Base-by-base conservation (phyloP, 2,329 filamentous ascomycete genomes). In the Scytalidium sp. region DNA sequence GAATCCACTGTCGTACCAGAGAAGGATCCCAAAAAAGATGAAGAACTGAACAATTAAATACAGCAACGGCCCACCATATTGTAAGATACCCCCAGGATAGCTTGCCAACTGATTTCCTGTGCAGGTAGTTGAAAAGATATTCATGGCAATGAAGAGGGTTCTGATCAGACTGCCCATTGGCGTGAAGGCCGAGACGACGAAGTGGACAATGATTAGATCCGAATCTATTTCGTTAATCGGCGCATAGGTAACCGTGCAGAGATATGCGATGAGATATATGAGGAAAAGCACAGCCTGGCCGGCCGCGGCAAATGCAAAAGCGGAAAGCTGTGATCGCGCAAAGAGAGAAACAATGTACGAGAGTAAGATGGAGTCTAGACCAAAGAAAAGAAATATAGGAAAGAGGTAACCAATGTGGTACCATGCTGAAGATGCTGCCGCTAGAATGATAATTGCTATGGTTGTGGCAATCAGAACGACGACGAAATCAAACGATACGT, bases 311-410 rank as follows among this genome's bases (percentile, higher is more conserved):
- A 93, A 87, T 0, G 90, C 92, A 65, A 94, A 97, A 0, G 91
- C 84, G 3, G 88, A 86, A 5, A 96, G 76, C 66, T 95, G 90
- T 25, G 87, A 91, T 45, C 79, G 81, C 27, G 86, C 82, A 60
- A 91, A 87, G 0, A 96, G 79, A 0, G 91, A 96, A 40, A 96
- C 78, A 32, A 93, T 74, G 66, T 97, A 97, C 2, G 87, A 81
- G 46, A 92, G 73, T 3, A 96, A 71, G 3, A 81, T 89, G 0
- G 90, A 87, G 0, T 88, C 83, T 5, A 96, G 69, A 1, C 90
- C 90, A 64, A 93, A 96, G 0, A 96, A 77, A 50, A 87, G 79
- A 56, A 96, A 83, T 36, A 95, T 76, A 11, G 93, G 68, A 64
- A 95, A 96, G 9, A 97, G 72, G 63, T 95, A 96, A 40, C 83